These are phyloP conservation scores for Passiflora organensis DNA, from an alignment of 345 rosid genomes.

Conservation along the genomic window DNA sequence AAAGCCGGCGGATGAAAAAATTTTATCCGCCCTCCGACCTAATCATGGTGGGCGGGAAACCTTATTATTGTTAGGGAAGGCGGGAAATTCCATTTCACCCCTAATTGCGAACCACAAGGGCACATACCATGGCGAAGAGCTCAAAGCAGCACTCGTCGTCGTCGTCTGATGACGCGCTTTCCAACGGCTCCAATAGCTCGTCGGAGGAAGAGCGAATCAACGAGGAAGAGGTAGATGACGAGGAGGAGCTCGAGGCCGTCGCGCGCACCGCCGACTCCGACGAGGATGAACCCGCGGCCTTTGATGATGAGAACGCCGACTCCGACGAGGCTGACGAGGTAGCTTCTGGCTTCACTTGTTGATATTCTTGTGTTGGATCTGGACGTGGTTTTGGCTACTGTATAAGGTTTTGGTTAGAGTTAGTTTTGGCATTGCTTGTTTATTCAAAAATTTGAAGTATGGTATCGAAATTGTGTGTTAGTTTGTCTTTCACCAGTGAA, in stretches of 20 bases:
- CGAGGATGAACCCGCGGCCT: constrained; percentile 37
- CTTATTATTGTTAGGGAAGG: no score
- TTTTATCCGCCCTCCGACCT: no score
- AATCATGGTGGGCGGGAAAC: no score
- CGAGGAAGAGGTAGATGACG: constrained; percentile 81
- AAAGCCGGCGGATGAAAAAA: no score
- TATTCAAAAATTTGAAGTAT: no score
- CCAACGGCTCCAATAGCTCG: constrained; percentile 44
- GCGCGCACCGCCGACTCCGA: constrained; percentile 80
- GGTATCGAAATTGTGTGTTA: no score
- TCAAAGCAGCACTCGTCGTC: constrained; percentile 49
- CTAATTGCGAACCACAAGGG: neutral
- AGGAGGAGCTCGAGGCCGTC: constrained; percentile 96
- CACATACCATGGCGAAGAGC: constrained; percentile 38
- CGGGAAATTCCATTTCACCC: constrained; percentile 32
- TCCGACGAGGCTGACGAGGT: constrained; percentile 49
- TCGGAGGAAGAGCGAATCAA: constrained; percentile 62
- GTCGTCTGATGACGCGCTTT: constrained; percentile 65
- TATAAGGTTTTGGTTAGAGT: neutral
- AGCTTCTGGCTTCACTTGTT: neutral
- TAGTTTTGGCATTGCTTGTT: no score
- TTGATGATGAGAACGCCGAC: constrained; percentile 18
- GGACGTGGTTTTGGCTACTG: neutral
- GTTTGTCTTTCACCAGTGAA: neutral
- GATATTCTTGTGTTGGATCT: constrained; percentile 4